Conservation (phyloP, 2,329 filamentous ascomycete species). For the Rhinocladiella mackenziei region DNA sequence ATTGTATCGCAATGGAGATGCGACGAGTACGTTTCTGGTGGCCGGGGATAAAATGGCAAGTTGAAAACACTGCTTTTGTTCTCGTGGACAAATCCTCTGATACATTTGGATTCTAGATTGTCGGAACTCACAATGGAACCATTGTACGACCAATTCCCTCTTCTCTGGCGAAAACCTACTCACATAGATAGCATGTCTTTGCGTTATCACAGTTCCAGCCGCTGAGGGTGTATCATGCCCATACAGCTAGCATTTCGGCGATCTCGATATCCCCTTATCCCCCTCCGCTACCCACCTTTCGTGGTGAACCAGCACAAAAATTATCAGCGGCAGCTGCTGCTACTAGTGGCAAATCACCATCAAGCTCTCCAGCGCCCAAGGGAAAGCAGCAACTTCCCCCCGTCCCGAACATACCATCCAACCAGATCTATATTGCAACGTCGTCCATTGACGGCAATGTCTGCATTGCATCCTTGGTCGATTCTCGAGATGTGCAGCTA, state of each 20-base stretch:
- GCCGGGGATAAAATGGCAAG: conserved; percentile 94
- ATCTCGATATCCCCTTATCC: conserved; percentile 88
- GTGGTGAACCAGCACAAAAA: conserved; percentile 33
- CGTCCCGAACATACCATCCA: conserved; percentile 72
- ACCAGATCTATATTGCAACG: conserved; percentile 88
- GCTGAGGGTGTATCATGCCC: conserved; percentile 83
- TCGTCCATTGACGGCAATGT: conserved; percentile 95
- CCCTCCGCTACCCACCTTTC: conserved; percentile 50
- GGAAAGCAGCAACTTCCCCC: conserved; percentile 45
- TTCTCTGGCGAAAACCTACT: conserved; percentile 30
- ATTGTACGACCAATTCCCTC: conserved; percentile 62
- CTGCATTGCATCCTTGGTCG: conserved; percentile 80
- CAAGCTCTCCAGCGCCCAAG: conserved; percentile 50
- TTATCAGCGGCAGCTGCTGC: conserved; percentile 33
- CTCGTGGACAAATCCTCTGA: not conserved
- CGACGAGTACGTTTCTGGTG: conserved; percentile 84
- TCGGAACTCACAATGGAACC: conserved; percentile 94
- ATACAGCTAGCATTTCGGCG: conserved; percentile 83
- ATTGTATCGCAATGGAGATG: conserved; percentile 91
- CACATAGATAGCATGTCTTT: conserved; percentile 66
- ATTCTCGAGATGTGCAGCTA: conserved; percentile 82
- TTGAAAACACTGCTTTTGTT: conserved; percentile 1
- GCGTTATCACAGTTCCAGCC: conserved; percentile 76
- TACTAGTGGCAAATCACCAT: conserved; percentile 41
- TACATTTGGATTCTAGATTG: conserved; percentile 54